Evolutionary conservation across 371 early-diverging fungal species (phyloP).

Genomic region (Chytridium lagenaria): DNA sequence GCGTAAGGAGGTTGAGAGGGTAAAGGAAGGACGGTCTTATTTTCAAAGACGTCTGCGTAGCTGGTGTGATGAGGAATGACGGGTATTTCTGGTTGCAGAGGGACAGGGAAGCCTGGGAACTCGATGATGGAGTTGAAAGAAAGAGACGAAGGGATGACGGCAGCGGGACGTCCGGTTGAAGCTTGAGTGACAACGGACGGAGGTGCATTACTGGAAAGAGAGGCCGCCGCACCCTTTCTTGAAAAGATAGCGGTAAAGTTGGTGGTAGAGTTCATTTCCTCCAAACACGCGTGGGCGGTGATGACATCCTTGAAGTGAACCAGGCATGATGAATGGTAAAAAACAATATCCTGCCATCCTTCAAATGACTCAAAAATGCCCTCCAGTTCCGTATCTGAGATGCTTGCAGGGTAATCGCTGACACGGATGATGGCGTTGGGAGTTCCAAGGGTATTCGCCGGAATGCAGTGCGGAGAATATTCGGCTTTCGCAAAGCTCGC

Average conservation of each 20-base stretch:
- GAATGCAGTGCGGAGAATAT: constrained; percentile 43
- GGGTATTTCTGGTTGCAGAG: not conserved
- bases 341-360: constrained; percentile 47
- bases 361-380: constrained; percentile 38
- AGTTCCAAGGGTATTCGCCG: constrained; percentile 45
- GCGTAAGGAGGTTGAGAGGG: no score
- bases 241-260: constrained; percentile 54
- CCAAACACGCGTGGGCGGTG: constrained; percentile 37
- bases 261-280: constrained; percentile 48
- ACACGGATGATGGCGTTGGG: constrained; percentile 50
- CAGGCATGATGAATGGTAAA: constrained; percentile 48
- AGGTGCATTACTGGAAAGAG: no score
- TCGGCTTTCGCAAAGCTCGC: constrained; percentile 54
- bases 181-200: not conserved
- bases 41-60: not conserved
- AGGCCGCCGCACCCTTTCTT: constrained; percentile 34
- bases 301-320: constrained; percentile 42
- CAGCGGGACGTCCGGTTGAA: not conserved
- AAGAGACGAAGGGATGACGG: no score
- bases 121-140: no score
- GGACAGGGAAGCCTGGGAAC: not conserved
- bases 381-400: constrained; percentile 40
- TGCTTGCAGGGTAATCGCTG: constrained; percentile 48
- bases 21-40: no score
- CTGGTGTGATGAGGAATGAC: not conserved